A percentile compares a stretch with the other conserved stretches of the same genome.
Conservation (phyloP, 2,329 filamentous ascomycete genomes). For the Xylariaceae sp. region DNA sequence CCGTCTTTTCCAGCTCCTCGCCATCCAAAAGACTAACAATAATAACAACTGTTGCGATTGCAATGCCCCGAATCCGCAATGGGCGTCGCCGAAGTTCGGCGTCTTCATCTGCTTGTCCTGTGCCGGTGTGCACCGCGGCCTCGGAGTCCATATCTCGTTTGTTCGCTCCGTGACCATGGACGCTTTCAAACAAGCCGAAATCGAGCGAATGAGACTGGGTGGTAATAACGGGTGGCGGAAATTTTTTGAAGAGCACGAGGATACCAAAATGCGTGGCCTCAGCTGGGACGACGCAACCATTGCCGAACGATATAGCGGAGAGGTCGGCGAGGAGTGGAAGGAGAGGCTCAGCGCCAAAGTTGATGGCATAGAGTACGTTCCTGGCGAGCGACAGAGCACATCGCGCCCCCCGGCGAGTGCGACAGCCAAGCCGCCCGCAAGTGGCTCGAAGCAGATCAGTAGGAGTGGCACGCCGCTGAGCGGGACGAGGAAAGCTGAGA, state of each 20-base stretch:
- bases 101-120: slow-evolving; percentile 98
- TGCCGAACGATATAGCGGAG: slow-evolving; percentile 82
- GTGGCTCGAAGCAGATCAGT: slow-evolving; percentile 26
- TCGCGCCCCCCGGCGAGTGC: slow-evolving; percentile 32
- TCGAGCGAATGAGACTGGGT: slow-evolving; percentile 87
- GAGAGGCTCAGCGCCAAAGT: slow-evolving; percentile 83
- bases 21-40: slow-evolving; percentile 83
- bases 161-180: slow-evolving; percentile 98
- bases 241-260: slow-evolving; percentile 75
- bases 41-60: slow-evolving; percentile 96
- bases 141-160: slow-evolving; percentile 98
- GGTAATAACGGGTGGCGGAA: slow-evolving; percentile 83
- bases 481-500: slow-evolving; percentile 40
- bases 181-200: slow-evolving; percentile 89
- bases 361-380: slow-evolving; percentile 81
- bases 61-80: slow-evolving; percentile 92
- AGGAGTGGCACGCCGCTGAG: slow-evolving; percentile 39
- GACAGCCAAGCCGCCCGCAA: slow-evolving; percentile 35
- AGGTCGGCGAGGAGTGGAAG: slow-evolving; percentile 93
- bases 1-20: slow-evolving; percentile 60
- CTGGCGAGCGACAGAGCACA: slow-evolving; percentile 56
- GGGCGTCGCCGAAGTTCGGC: slow-evolving; percentile 95
- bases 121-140: slow-evolving; percentile 87
- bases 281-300: slow-evolving; percentile 86
- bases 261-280: slow-evolving; percentile 62